Base-by-base conservation (phyloP, 768 basidiomycete species). In the Hygrocybe punicea region DNA sequence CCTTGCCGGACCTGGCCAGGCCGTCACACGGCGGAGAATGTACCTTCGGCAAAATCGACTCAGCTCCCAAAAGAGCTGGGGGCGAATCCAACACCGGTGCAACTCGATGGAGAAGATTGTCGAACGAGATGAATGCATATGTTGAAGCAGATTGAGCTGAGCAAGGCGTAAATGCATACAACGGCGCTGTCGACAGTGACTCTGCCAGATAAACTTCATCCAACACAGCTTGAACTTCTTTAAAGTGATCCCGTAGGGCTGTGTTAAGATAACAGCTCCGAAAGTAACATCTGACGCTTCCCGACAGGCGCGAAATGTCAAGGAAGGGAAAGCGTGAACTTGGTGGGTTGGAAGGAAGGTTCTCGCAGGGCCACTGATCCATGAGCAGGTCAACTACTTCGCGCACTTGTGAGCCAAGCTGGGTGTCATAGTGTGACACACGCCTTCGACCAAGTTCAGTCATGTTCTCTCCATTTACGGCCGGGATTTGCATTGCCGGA, bases 351-450 rank as follows among this genome's bases (percentile, higher is more conserved):
- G 44, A 49, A 21, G 21, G 48, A 6, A 46, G 62, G n/a, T 10
- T 14, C n/a, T 16, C 17, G 55, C 62, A 63, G 16, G 60, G 66
- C 65, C 66, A 66, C 37, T 69, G 61, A 9, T 19, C 29, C 50
- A 64, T 39, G 5, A 70, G 46, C 17, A 25, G 2, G n/a, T 56
- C 17, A 5, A 60, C 47, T 3, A 62, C 48, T 1, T 60, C 63
- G 21, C 37, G n/a, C 9, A 51, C 52, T 50, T 63, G 54, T 17
- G 55, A 21, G 4, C 54, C 33, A 39, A 53, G 56, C 2, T 50
- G 48, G n/a, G 6, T 21, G 9, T 46, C 19, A 34, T 48, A 49
- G n/a, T 25, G 29, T 11, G 48, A 24, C 7, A 8, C n/a, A 24
- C 53, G 55, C 33, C 64, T 62, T 25, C 24, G 23, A 6, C 24